A percentile compares a stretch with the other conserved stretches of the same genome.
phyloP scores from a whole-genome alignment of 1,139 yeast species.

The Geotrichum reessii region DNA sequence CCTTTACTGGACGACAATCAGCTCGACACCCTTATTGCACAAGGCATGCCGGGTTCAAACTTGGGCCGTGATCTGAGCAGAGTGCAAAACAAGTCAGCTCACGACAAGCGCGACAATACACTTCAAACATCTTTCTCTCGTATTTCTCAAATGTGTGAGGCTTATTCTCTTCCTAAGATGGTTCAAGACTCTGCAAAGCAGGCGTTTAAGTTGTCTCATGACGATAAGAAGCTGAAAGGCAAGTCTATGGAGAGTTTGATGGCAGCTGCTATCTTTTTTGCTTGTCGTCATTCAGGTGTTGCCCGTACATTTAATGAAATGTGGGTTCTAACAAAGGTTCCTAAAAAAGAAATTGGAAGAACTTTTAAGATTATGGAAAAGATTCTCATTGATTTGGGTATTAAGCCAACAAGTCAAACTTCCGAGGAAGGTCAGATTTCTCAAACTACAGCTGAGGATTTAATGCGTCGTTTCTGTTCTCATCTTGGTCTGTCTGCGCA shows the following conservation, averaged over 20 bases:
- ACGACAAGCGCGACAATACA: constrained; percentile 82
- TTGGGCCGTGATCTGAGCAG: constrained; percentile 82
- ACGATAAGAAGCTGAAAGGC: constrained; percentile 80
- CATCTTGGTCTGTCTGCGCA: constrained; percentile 82
- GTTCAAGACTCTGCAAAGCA: constrained; percentile 98
- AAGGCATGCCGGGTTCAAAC: constrained; percentile 58
- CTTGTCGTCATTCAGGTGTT: constrained; percentile 90
- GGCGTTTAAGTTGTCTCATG: constrained; percentile 85
- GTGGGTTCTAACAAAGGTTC: constrained; percentile 90
- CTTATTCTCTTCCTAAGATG: constrained; percentile 86
- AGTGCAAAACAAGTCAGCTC: constrained; percentile 79
- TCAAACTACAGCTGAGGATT: constrained; percentile 81
- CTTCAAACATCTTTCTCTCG: constrained; percentile 84
- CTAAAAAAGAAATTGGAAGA: constrained; percentile 83
- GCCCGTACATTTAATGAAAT: constrained; percentile 95
- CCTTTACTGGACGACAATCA: constrained; percentile 88
- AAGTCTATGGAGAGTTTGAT: constrained; percentile 89
- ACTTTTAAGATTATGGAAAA: constrained; percentile 71
- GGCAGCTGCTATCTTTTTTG: constrained; percentile 94
- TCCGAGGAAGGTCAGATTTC: constrained; percentile 53
- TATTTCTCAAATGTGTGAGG: constrained; percentile 94
- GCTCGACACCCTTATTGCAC: constrained; percentile 85
- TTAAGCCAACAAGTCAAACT: constrained; percentile 30
- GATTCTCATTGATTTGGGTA: constrained; percentile 43
- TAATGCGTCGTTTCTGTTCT: constrained; percentile 90